Evolutionary conservation across 2,329 filamentous ascomycete species (phyloP), one percentile per base, ranked within the genome.

Genomic region (Fusarium sulawesiense): DNA sequence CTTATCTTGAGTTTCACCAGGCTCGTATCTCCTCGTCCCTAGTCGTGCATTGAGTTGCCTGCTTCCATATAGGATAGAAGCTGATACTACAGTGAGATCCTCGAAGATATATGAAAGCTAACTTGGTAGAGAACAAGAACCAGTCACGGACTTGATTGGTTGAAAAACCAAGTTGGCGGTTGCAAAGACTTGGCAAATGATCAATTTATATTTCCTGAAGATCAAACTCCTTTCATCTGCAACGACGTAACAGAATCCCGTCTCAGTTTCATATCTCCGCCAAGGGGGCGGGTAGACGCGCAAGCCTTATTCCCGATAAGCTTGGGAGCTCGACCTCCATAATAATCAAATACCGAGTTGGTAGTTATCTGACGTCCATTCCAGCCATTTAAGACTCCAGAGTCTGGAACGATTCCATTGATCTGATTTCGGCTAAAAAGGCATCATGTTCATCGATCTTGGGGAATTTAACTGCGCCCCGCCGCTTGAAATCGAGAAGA

Each of bases 221-320:
- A 30, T 16, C 34, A 49, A 41, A 48, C 40, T 51, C 55, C 48
- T 60, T 49, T 50, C 44, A 53, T 56, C 21, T 49, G 27, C 30
- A 61, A 42, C 16, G 30, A 51, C 37, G 50, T 44, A 53, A 23
- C 42, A 41, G 41, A 61, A 58, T 40, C 13, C 42, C 60, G 20
- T 54, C 41, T 67, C 16, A 20, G 57, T 67, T 62, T 68, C 62
- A 62, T n/a, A 47, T 53, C 48, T 56, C 32, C 20, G 55, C 41
- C 29, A 53, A 66, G 45, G 61, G 64, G 51, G 66, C 42, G 21
- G 50, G 30, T 55, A 58, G 50, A 63, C 67, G 58, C 51, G 63
- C 67, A 71, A 56, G 56, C 59, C 42, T 68, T 70, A 71, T 70
- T 70, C 68, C 67, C 68, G 68, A 54, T 30, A 64, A 49, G 20